These are phyloP conservation scores for Candida argentea DNA, from an alignment of 805 yeast species.

Conservation along the genomic window DNA sequence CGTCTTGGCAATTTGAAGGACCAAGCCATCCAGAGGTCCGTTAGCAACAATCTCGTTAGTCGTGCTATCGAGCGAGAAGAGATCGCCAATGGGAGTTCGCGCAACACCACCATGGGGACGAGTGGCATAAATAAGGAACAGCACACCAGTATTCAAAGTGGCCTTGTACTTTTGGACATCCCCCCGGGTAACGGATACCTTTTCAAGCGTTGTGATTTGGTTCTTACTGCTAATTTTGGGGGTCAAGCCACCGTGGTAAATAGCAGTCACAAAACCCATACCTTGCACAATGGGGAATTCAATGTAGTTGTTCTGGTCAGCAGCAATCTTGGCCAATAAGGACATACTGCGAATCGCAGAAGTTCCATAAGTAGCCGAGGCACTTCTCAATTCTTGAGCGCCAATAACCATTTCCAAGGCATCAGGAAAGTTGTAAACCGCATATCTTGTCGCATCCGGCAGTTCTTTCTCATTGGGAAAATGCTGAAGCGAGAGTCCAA, in stretches of 20 bases:
- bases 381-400: conserved; percentile 16
- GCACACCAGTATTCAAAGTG: too few relatives aligned
- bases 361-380: too few relatives aligned
- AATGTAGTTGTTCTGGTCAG: conserved; percentile 29
- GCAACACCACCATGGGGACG: too few relatives aligned
- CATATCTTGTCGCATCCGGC: too few relatives aligned
- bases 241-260: conserved; percentile 45
- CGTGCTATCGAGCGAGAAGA: too few relatives aligned
- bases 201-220: too few relatives aligned
- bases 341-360: too few relatives aligned
- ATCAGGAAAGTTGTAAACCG: conserved; percentile 46
- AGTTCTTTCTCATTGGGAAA: too few relatives aligned
- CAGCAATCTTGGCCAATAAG: too few relatives aligned
- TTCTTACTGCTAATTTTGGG: too few relatives aligned
- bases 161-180: too few relatives aligned
- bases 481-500: conserved; percentile 27
- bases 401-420: conserved; percentile 48
- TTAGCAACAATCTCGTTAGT: conserved; percentile 28
- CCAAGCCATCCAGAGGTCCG: conserved; percentile 29
- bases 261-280: conserved; percentile 46
- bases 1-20: conserved; percentile 44
- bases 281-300: conserved; percentile 48
- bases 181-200: too few relatives aligned
- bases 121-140: conserved; percentile 42
- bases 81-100: conserved; percentile 31